Evolutionary conservation across 2,329 filamentous ascomycete genomes (phyloP), one percentile per base, ranked within the genome.

Genomic region (Allantophomopsis cytisporea): DNA sequence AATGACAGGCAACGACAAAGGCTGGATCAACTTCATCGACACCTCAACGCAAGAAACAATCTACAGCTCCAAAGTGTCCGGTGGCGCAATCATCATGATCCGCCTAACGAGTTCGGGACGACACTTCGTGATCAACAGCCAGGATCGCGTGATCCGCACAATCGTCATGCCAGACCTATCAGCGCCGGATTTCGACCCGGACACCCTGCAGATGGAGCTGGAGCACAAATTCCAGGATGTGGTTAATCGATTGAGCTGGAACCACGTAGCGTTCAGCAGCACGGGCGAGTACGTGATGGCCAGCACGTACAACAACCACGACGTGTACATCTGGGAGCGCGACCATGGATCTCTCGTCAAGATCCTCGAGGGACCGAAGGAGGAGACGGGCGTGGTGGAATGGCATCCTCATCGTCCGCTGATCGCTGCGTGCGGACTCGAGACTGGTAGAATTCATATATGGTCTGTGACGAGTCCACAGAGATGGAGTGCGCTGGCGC

Each of bases 141-240:
- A 87, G 50, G 91, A 98, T 60, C 80, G 91, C 39, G 89, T 96
- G 45, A 94, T 98, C 54, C 77, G 93, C 45, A 95, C 91, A 1
- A 81, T 98, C 48, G 76, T 86, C 45, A 71, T 98, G 48, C 91
- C 93, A 1, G 84, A 95, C 52, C 69, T 82, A 31, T 69, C 73
- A 10, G 68, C 66, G 2, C 64, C 72, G 12, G 73, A 83, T 50
- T 70, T 94, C 34, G 83, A 94, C 48, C 75, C 83, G 15, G 83
- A 93, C 50, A 89, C 82, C 20, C 81, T 98, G 52, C 81, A 89
- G 51, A 68, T 98, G 32, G 84, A 91, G 32, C 76, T 95, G 11
- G 89, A 98, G 60, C 91, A 98, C 64, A 96, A 95, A 56, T 98
- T 96, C 52, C 88, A 96, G 59, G 93, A 98, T 55, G 82, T 96